Evolutionary conservation across 495 filamentous ascomycete genomes (phyloP).

Genomic region (Penicillium silybi): DNA sequence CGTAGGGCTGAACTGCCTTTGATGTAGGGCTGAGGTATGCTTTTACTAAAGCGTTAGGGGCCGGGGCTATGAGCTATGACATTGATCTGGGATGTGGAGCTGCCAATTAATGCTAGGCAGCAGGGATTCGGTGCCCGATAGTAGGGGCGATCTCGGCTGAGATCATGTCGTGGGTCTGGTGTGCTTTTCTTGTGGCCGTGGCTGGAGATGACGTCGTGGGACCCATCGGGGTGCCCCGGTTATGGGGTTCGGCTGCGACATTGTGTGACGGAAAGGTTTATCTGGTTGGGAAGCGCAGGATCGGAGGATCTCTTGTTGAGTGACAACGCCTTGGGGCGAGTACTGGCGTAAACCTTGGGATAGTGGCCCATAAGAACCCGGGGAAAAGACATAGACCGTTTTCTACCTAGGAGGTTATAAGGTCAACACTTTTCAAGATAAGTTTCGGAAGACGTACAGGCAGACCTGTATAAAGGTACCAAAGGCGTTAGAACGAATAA

Average conservation of each 20-base stretch:
- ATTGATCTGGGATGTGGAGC: neutral
- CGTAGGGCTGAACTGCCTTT: constrained; percentile 6
- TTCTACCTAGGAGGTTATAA: no score
- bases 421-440: no score
- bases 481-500: no score
- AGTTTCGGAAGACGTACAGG: no score
- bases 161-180: constrained; percentile 7
- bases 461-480: no score
- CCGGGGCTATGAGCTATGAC: constrained; percentile 7
- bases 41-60: no score
- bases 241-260: neutral
- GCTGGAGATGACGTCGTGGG: constrained; percentile 22
- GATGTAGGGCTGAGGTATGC: constrained; percentile 19
- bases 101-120: constrained; percentile 7
- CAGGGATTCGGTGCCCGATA: neutral
- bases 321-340: no score
- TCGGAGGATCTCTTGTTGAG: no score
- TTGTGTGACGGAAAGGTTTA: neutral
- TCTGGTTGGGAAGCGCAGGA: no score
- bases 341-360: no score
- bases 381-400: no score
- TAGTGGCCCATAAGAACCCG: no score
- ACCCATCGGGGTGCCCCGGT: constrained; percentile 7
- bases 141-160: constrained; percentile 6
- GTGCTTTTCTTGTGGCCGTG: neutral